Conservation (phyloP, 495 filamentous ascomycete genomes). For the Cetradonia linearis region DNA sequence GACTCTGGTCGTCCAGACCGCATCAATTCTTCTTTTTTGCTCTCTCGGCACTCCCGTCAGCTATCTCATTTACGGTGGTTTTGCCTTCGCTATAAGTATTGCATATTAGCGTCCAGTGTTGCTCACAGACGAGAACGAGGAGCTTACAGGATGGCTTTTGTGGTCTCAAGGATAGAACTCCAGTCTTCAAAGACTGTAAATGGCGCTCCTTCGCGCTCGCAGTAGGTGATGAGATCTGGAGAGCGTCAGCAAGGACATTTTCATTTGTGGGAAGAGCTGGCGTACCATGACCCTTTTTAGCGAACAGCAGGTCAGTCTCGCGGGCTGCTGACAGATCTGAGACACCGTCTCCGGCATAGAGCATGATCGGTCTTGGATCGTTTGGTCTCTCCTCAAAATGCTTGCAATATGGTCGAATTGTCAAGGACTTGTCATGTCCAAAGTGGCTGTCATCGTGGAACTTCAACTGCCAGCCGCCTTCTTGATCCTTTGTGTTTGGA, state of each 20-base stretch:
- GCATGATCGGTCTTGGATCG: slow-evolving; percentile 57
- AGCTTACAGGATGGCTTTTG: slow-evolving; percentile 51
- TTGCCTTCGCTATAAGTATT: slow-evolving; percentile 18
- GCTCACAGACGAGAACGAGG: neutral
- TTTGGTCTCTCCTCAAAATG: slow-evolving; percentile 44
- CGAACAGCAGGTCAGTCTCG: slow-evolving; percentile 83
- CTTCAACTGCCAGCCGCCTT: slow-evolving; percentile 74
- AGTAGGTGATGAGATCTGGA: slow-evolving; percentile 71
- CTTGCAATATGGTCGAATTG: slow-evolving; percentile 73
- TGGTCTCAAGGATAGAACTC: slow-evolving; percentile 58
- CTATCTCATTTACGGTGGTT: slow-evolving; percentile 20
- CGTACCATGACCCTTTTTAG: slow-evolving; percentile 79
- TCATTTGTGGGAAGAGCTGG: neutral
- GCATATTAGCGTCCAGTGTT: neutral
- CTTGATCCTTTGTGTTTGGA: slow-evolving; percentile 66
- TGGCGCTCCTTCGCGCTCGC: slow-evolving; percentile 63
- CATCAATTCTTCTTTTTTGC: slow-evolving; percentile 13
- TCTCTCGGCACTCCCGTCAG: slow-evolving; percentile 21
- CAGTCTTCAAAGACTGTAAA: slow-evolving; percentile 78
- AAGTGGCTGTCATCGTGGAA: slow-evolving; percentile 82
- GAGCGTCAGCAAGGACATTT: neutral
- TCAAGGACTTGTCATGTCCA: slow-evolving; percentile 87
- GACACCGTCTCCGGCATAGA: slow-evolving; percentile 87
- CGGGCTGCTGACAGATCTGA: slow-evolving; percentile 79
- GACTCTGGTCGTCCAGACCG: neutral